Evolutionary conservation across 1,284 basidiomycete genomes (phyloP), one percentile per base, ranked within the genome.

Genomic region (Sanghuangporus baumii): DNA sequence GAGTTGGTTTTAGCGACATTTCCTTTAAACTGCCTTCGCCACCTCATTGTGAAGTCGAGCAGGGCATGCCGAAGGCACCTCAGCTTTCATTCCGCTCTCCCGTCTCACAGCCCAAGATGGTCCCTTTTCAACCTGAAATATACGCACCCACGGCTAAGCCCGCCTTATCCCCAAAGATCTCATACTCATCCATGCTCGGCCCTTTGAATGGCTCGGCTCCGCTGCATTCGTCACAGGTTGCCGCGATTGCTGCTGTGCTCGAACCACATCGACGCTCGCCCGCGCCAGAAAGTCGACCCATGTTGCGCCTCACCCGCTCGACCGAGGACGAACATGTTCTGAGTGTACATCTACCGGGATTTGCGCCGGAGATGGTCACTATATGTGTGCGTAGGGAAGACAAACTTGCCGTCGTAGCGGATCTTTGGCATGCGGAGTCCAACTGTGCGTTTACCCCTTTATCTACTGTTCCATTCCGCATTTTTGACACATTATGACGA

Each of bases 341-440:
- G 18, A 62, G 51, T 9, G 64, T 60, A 34, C 34, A 23, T 31
- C 57, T 65, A 12, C 64, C 64, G 8, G 64, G 64, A 8, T 65
- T 62, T 36, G 38, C 56, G n/a, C 64, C 64, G 38, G 64, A 65
- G 47, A 65, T 65, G 64, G 64, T 65, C 37, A 62, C 61, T 31
- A 54, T 65, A 37, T 62, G 48, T 66, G 66, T 62, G 65, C 66
- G 60, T 67, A 71, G 65, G 62, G 70, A 70, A 18, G 65, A 69
- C 60, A 67, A 67, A 58, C 62, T 73, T 26, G 66, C 67, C 2
- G 67, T 73, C n/a, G 68, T 71, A 9, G 71, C 70, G 20, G 71
- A 71, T 62, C 59, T 71, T 54, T 73, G 71, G 71, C 67, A 72
- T 54, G 55, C 62, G 12, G 71, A 72, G 61, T 46, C 65, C 40